These are phyloP conservation scores for Coemansia sp. DNA, from an alignment of 192 early-diverging fungal genomes.

Conservation along the genomic window DNA sequence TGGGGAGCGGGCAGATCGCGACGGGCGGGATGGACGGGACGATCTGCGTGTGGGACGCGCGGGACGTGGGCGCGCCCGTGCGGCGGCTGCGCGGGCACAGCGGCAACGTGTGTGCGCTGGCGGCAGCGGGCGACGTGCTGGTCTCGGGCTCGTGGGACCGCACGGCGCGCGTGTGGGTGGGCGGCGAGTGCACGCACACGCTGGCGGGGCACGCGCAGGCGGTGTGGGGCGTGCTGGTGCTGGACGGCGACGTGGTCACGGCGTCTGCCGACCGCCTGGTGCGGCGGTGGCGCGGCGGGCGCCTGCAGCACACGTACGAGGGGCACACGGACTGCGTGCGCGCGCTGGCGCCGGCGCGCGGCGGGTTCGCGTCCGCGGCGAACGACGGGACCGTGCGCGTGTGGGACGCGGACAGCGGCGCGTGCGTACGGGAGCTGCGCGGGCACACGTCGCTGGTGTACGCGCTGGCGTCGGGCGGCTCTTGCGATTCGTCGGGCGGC, in stretches of 20 bases:
- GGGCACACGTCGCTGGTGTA: conserved; percentile 97
- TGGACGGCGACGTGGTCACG: conserved; percentile 75
- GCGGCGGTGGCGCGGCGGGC: conserved; percentile 76
- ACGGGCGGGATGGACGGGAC: conserved; percentile 81
- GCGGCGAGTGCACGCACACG: conserved; percentile 67
- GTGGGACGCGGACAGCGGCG: conserved; percentile 73
- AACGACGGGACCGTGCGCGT: conserved; percentile 89
- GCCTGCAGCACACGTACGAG: conserved; percentile 58
- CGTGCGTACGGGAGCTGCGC: conserved; percentile 60
- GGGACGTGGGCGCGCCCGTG: conserved; percentile 56
- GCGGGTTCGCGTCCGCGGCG: conserved; percentile 77
- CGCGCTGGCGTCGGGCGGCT: conserved; percentile 60
- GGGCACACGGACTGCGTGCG: conserved; percentile 95
- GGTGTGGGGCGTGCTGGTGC: conserved; percentile 88
- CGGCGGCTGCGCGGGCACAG: conserved; percentile 77
- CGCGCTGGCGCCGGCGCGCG: conserved; percentile 62
- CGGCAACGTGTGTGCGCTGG: conserved; percentile 84
- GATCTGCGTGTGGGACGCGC: conserved; percentile 78
- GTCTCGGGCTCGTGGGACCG: conserved; percentile 99
- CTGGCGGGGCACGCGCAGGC: conserved; percentile 78
- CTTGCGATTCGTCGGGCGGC: too few relatives aligned
- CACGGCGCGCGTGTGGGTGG: conserved; percentile 86
- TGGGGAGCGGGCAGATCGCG: conserved; percentile 72
- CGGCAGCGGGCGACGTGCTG: conserved; percentile 59
- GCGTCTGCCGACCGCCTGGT: conserved; percentile 93